Evolutionary conservation across 75 land plant genomes (phyloP).

Genomic region (Cupressus sempervirens): DNA sequence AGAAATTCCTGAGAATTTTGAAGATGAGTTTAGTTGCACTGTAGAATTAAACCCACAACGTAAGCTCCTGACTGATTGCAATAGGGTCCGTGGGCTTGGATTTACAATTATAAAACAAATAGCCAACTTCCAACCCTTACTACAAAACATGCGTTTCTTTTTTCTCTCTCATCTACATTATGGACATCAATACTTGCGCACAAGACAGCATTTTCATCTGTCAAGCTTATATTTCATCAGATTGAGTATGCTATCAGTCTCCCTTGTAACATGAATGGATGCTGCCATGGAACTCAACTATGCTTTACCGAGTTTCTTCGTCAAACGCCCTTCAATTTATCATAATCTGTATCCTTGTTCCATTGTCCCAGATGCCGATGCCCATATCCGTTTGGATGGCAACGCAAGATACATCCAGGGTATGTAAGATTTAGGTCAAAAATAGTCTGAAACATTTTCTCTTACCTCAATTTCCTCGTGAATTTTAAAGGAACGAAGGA

Average conservation of each 20-base stretch:
- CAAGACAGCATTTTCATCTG: constrained; percentile 12
- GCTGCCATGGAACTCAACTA: constrained; percentile 15
- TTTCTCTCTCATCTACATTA: constrained; percentile 17
- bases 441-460: constrained; percentile 13
- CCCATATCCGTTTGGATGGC: constrained; percentile 17
- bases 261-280: constrained; percentile 7
- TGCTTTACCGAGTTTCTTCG: constrained; percentile 16
- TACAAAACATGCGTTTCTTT: constrained; percentile 1
- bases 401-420: constrained; percentile 13
- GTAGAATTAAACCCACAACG: constrained; percentile 17
- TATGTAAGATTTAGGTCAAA: constrained; percentile 14
- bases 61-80: constrained; percentile 18
- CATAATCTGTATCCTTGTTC: constrained; percentile 10
- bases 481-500: constrained; percentile 18
- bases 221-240: constrained; percentile 9
- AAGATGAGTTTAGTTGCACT: constrained; percentile 18
- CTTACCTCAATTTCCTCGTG: constrained; percentile 5
- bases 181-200: constrained; percentile 7
- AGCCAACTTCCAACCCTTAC: constrained; percentile 19
- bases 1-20: constrained; percentile 12
- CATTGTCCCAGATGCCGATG: constrained; percentile 18
- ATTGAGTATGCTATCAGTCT: constrained; percentile 6
- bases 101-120: constrained; percentile 17
- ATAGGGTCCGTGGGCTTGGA: constrained; percentile 13
- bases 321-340: constrained; percentile 11